These are phyloP conservation scores for Adenanthera pavonina DNA, from an alignment of 306 rosid genomes.

Conservation along the genomic window DNA sequence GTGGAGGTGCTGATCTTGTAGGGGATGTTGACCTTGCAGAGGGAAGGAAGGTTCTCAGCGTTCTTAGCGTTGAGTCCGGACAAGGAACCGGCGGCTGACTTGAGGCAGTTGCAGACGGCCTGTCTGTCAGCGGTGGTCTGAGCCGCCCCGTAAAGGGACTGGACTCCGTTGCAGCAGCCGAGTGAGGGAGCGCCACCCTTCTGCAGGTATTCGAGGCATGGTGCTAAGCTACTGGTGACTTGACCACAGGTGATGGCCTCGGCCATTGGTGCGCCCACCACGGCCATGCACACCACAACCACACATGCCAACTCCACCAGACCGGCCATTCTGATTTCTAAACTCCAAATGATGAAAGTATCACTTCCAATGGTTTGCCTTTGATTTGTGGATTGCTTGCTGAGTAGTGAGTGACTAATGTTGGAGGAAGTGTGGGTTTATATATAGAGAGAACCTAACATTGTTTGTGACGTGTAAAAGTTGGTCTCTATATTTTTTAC, in stretches of 20 bases:
- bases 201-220: conserved; percentile 29
- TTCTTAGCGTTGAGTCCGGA: neutral
- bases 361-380: neutral
- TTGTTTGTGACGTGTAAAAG: no score
- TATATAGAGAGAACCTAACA: no score
- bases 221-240: conserved; percentile 4
- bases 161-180: no score
- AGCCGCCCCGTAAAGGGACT: conserved; percentile 47
- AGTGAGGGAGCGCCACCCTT: neutral
- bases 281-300: conserved; percentile 32
- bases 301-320: conserved; percentile 42
- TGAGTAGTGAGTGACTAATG: no score
- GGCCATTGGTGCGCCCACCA: conserved; percentile 37
- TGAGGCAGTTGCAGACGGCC: conserved; percentile 51
- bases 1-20: conserved; percentile 11
- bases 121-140: conserved; percentile 47
- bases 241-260: conserved; percentile 46
- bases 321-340: conserved; percentile 34
- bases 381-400: neutral
- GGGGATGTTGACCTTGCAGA: neutral
- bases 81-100: conserved; percentile 18
- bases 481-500: no score
- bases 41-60: conserved; percentile 42
- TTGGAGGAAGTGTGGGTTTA: no score
- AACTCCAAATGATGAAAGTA: neutral